These are phyloP conservation scores for Ziziphus jujuba DNA, from an alignment of 306 rosid genomes.

Conservation along the genomic window DNA sequence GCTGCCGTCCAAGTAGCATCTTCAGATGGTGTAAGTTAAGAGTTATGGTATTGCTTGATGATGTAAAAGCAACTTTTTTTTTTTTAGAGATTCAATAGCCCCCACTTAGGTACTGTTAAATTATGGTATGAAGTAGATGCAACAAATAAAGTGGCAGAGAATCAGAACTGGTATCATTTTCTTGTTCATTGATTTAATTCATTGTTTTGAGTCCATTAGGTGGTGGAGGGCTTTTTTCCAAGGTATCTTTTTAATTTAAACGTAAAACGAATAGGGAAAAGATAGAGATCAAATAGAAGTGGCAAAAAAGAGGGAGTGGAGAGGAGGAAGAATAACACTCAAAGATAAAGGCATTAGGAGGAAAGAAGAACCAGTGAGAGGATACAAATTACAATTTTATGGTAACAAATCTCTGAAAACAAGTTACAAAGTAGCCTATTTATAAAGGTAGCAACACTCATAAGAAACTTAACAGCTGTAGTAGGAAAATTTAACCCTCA, in stretches of 20 bases:
- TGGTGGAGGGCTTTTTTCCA: not conserved
- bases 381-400: too few species aligned
- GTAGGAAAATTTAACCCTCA: too few species aligned
- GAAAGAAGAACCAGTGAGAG: too few species aligned
- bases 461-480: too few species aligned
- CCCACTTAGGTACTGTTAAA: not conserved
- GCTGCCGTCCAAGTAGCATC: constrained; percentile 29
- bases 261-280: not conserved
- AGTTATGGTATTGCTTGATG: constrained; percentile 15
- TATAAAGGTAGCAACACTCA: too few species aligned
- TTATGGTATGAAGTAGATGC: not conserved
- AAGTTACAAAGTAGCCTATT: too few species aligned
- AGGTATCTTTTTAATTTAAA: not conserved
- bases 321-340: too few species aligned
- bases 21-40: constrained; percentile 44
- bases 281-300: not conserved
- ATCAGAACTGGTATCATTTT: not conserved
- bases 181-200: not conserved
- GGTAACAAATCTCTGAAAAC: too few species aligned
- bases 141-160: not conserved
- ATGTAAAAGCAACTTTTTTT: constrained; percentile 10
- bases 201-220: not conserved
- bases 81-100: not conserved
- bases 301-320: not conserved
- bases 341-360: too few species aligned